These are phyloP conservation scores for Yamadazyma diddensiae DNA, from an alignment of 1,139 yeast genomes.

Conservation along the genomic window DNA sequence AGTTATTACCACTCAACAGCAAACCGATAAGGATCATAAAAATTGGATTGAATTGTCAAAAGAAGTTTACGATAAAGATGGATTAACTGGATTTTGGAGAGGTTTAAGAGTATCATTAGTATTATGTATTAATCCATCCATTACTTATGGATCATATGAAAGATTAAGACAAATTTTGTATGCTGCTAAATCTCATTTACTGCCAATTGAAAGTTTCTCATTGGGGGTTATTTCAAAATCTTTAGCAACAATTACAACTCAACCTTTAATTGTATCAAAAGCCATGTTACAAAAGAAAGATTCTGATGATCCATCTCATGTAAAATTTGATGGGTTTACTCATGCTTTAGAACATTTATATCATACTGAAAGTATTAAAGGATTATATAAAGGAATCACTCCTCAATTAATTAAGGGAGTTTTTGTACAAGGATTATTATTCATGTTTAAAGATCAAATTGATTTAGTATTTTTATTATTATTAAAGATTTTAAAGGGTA, in stretches of 20 bases:
- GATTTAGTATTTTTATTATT: slow-evolving; percentile 43
- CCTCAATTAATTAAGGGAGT: slow-evolving; percentile 85
- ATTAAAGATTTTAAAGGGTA: slow-evolving; percentile 31
- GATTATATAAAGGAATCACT: slow-evolving; percentile 69
- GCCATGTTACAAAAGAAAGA: slow-evolving; percentile 68
- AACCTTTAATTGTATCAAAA: slow-evolving; percentile 82
- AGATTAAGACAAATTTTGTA: slow-evolving; percentile 58
- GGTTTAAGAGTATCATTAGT: slow-evolving; percentile 82
- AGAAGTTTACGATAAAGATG: slow-evolving; percentile 64
- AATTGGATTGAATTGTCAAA: slow-evolving; percentile 48
- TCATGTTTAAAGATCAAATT: slow-evolving; percentile 77
- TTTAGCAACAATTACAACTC: slow-evolving; percentile 76
- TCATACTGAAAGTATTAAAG: slow-evolving; percentile 37
- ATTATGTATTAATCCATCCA: slow-evolving; percentile 79
- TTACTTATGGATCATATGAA: slow-evolving; percentile 82
- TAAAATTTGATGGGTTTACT: slow-evolving; percentile 38
- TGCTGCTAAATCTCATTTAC: slow-evolving; percentile 44
- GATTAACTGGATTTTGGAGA: slow-evolving; percentile 74
- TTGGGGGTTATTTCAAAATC: slow-evolving; percentile 80
- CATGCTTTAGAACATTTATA: slow-evolving; percentile 45
- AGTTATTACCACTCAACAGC: slow-evolving; percentile 83
- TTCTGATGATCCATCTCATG: slow-evolving; percentile 30
- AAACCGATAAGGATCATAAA: slow-evolving; percentile 50
- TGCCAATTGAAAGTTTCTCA: slow-evolving; percentile 66
- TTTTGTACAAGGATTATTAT: slow-evolving; percentile 78